phyloP scores from a whole-genome alignment of 2,329 filamentous ascomycete species.

The Lecanoromycetidae sp. region DNA sequence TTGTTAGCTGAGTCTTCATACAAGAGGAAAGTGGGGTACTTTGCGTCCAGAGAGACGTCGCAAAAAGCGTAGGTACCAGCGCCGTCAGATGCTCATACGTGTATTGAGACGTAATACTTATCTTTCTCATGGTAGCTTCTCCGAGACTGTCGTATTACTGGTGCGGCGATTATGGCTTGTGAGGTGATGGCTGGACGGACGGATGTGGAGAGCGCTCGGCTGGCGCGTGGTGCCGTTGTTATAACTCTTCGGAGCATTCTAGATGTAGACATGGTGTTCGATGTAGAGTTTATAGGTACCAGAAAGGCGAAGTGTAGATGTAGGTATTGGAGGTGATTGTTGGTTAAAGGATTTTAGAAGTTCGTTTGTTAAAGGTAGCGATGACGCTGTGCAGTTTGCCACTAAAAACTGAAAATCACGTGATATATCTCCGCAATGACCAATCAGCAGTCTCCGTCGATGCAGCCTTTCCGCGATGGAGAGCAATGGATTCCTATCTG shows the following conservation, averaged over 20 bases:
- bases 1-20: slow-evolving; percentile 28
- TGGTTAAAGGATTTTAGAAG: not conserved
- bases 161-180: slow-evolving; percentile 33
- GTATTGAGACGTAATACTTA: slow-evolving; percentile 28
- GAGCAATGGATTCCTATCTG: too few relatives aligned
- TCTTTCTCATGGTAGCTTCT: slow-evolving; percentile 56
- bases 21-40: not conserved
- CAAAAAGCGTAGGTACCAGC: not conserved
- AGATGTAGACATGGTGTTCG: not conserved
- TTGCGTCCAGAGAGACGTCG: not conserved
- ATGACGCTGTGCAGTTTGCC: too few relatives aligned
- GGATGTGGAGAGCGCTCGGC: slow-evolving; percentile 35
- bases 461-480: too few relatives aligned
- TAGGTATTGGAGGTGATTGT: not conserved
- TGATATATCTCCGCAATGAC: not conserved
- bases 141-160: slow-evolving; percentile 28
- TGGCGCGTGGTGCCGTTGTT: slow-evolving; percentile 41
- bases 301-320: not conserved
- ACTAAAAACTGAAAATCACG: slow-evolving; percentile 3
- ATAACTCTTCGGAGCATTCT: slow-evolving; percentile 48
- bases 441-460: too few relatives aligned
- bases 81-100: slow-evolving; percentile 13
- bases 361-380: too few relatives aligned
- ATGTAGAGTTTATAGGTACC: not conserved
- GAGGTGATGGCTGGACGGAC: slow-evolving; percentile 23